These are phyloP conservation scores for Spergularia azorica DNA, from an alignment of 179 eudicot species.

Conservation along the genomic window DNA sequence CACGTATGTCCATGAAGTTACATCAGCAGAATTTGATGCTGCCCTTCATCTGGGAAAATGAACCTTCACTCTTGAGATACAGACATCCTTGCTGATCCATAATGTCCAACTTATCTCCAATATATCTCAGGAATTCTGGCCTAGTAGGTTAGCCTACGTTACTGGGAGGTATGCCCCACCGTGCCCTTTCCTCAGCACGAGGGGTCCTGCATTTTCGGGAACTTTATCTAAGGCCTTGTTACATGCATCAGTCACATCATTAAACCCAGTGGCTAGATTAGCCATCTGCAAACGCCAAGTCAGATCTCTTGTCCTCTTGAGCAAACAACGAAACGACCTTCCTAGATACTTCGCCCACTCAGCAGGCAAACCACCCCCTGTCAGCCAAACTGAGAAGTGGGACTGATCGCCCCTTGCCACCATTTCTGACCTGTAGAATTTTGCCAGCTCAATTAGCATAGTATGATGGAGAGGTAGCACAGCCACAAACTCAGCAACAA, in stretches of 20 bases:
- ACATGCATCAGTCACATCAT: slow-evolving; percentile 62
- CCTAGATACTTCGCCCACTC: slow-evolving; percentile 92
- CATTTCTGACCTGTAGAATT: slow-evolving; percentile 82
- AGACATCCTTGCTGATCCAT: not conserved
- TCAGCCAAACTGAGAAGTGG: slow-evolving; percentile 85
- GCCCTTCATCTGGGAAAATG: not conserved
- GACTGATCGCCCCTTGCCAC: slow-evolving; percentile 94
- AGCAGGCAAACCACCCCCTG: slow-evolving; percentile 87
- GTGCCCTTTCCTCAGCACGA: slow-evolving; percentile 93
- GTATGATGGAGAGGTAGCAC: slow-evolving; percentile 87
- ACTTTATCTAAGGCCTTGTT: slow-evolving; percentile 78
- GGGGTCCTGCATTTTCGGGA: slow-evolving; percentile 91
- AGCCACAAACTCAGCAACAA: slow-evolving; percentile 90
- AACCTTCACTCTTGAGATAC: not conserved
- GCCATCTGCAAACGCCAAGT: slow-evolving; percentile 78
- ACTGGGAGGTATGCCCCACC: slow-evolving; percentile 98
- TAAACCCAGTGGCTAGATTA: slow-evolving; percentile 73
- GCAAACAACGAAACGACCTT: slow-evolving; percentile 89
- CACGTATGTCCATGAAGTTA: not conserved
- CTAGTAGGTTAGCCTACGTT: slow-evolving; percentile 23
- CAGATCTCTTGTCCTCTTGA: slow-evolving; percentile 83
- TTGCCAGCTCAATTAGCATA: slow-evolving; percentile 85
- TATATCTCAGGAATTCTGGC: not conserved
- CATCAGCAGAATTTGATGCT: slow-evolving; percentile 1
- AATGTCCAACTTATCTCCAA: not conserved